These are phyloP conservation scores for Iris macrosiphon DNA, from an alignment of 106 monocot genomes.

Conservation along the genomic window DNA sequence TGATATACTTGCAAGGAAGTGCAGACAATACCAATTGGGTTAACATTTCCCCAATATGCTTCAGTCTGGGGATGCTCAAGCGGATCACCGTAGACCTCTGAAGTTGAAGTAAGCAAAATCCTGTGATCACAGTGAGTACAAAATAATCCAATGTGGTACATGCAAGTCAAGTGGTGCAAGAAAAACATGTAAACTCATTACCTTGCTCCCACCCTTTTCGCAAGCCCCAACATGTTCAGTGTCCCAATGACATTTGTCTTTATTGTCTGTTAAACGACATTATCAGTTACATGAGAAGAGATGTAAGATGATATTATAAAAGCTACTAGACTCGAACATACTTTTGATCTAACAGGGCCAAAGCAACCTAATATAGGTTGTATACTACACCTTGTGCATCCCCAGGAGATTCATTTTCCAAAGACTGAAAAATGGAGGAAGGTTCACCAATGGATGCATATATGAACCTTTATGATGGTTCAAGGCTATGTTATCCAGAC, in stretches of 20 bases:
- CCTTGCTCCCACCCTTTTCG: conserved; percentile 97
- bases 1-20: neutral
- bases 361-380: too few species aligned
- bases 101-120: conserved; percentile 93
- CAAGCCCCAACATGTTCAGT: conserved; percentile 94
- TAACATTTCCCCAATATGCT: conserved; percentile 98
- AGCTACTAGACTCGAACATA: too few species aligned
- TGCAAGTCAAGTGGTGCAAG: neutral
- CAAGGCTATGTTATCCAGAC: too few species aligned
- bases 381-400: too few species aligned
- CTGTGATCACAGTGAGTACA: conserved; percentile 15
- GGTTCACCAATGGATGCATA: too few species aligned
- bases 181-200: conserved; percentile 4
- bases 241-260: conserved; percentile 99
- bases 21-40: conserved; percentile 69
- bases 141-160: conserved; percentile 2
- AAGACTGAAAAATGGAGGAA: too few species aligned
- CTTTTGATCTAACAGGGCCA: too few species aligned
- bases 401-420: too few species aligned
- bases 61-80: conserved; percentile 95
- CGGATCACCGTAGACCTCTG: conserved; percentile 98
- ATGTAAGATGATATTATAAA: too few species aligned
- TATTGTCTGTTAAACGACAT: conserved; percentile 61
- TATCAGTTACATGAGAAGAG: neutral
- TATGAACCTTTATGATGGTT: too few species aligned